These are phyloP conservation scores for Phalaenopsis aphrodite DNA, from an alignment of 106 monocot species.

Conservation along the genomic window DNA sequence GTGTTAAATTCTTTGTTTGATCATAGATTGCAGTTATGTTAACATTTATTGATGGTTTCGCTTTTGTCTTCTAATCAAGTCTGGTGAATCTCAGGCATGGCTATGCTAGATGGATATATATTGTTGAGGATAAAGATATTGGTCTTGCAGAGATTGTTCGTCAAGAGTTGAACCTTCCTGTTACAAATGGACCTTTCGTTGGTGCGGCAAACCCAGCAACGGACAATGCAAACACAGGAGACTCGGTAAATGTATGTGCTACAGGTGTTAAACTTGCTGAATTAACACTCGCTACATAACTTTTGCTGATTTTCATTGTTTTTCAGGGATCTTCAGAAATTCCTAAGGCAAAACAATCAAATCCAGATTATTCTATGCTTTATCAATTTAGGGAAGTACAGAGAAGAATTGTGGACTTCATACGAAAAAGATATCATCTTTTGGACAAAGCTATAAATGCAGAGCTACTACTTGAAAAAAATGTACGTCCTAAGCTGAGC, in stretches of 20 bases:
- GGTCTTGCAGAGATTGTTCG: conserved; percentile 72
- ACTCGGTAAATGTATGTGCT: conserved; percentile 12
- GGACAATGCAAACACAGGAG: conserved; percentile 25
- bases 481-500: conserved; percentile 37
- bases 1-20: not conserved
- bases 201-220: conserved; percentile 15
- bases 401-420: conserved; percentile 81
- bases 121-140: conserved; percentile 77
- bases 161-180: conserved; percentile 73
- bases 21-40: not conserved
- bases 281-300: not conserved
- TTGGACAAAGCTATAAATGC: conserved; percentile 72
- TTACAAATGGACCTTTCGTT: conserved; percentile 26
- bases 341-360: conserved; percentile 29
- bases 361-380: conserved; percentile 28
- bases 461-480: conserved; percentile 39
- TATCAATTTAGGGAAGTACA: conserved; percentile 66
- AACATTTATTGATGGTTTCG: not conserved
- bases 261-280: conserved; percentile 25
- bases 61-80: too few relatives aligned
- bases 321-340: conserved; percentile 41
- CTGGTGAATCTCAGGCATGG: conserved; percentile 63
- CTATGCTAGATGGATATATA: conserved; percentile 89
- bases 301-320: conserved; percentile 8
- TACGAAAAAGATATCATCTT: conserved; percentile 81